These are phyloP conservation scores for Tolypocladium ovalisporum DNA, from an alignment of 2,329 filamentous ascomycete genomes.

Conservation along the genomic window DNA sequence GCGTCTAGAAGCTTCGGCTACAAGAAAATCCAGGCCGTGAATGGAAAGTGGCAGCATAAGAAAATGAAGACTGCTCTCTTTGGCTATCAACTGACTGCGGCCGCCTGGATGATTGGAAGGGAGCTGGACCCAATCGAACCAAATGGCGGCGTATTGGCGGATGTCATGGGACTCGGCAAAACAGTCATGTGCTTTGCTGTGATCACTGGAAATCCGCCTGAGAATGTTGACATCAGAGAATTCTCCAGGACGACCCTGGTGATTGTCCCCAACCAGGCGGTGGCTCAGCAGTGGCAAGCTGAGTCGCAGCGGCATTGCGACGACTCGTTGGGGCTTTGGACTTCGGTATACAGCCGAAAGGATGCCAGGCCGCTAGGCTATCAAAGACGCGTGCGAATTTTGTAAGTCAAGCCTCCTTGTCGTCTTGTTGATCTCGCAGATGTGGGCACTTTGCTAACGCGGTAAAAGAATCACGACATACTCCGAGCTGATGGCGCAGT, in stretches of 20 bases:
- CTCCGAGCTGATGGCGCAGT: constrained; percentile 11
- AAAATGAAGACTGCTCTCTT: constrained; percentile 21
- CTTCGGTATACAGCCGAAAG: constrained; percentile 6
- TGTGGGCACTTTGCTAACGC: too few relatives aligned
- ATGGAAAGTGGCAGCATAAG: constrained; percentile 6
- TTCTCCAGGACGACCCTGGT: constrained; percentile 26
- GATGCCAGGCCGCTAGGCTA: background rate
- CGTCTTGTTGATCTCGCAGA: too few relatives aligned
- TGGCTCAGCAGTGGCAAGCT: constrained; percentile 15
- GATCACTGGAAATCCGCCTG: constrained; percentile 47
- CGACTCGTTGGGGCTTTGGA: accelerated
- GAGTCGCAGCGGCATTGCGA: constrained; percentile 16
- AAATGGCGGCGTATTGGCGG: constrained; percentile 51
- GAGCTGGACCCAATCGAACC: constrained; percentile 27
- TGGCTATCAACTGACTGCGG: constrained; percentile 38
- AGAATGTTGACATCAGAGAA: constrained; percentile 19
- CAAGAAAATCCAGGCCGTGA: constrained; percentile 1
- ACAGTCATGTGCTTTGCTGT: constrained; percentile 68
- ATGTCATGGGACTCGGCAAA: constrained; percentile 57
- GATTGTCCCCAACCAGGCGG: constrained; percentile 13
- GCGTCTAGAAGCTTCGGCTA: constrained; percentile 9
- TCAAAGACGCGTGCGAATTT: background rate
- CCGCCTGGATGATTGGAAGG: constrained; percentile 41
- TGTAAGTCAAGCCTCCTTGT: background rate
- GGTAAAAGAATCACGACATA: constrained; percentile 18